Evolutionary conservation across 768 basidiomycete genomes (phyloP).

Genomic region (Candolleomyces aberdarensis): DNA sequence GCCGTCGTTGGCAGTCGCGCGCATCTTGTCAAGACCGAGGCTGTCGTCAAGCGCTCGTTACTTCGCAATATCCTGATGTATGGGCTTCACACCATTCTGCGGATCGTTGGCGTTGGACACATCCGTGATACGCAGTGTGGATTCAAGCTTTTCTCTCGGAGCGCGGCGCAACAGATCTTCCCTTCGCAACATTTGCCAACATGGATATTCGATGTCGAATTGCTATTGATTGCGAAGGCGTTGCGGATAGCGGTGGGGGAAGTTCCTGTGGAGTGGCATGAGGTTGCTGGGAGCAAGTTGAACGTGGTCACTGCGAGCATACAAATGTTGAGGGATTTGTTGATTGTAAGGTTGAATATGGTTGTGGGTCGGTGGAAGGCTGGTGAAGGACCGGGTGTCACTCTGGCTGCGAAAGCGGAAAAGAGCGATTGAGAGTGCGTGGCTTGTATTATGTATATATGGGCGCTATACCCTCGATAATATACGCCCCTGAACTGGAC

Average conservation of each 20-base stretch:
- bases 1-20: conserved; percentile 88
- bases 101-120: conserved; percentile 85
- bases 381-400: not conserved
- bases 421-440: not conserved
- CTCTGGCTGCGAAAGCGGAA: not conserved
- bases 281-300: conserved; percentile 90
- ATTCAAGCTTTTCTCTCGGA: conserved; percentile 91
- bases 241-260: conserved; percentile 77
- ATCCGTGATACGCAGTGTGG: conserved; percentile 96
- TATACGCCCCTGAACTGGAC: no score
- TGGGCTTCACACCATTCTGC: conserved; percentile 84
- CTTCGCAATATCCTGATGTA: conserved; percentile 94
- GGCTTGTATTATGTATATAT: no score
- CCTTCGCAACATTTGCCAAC: conserved; percentile 82
- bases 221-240: conserved; percentile 81
- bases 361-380: conserved; percentile 72
- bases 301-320: conserved; percentile 80
- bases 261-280: conserved; percentile 90
- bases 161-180: conserved; percentile 79
- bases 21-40: conserved; percentile 88
- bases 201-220: conserved; percentile 98
- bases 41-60: conserved; percentile 92
- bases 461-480: no score
- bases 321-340: conserved; percentile 85
- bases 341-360: conserved; percentile 82